A percentile compares a stretch with the other conserved stretches of the same genome.
phyloP scores from a whole-genome alignment of 2,329 filamentous ascomycete species.

The Penicillium sp. region DNA sequence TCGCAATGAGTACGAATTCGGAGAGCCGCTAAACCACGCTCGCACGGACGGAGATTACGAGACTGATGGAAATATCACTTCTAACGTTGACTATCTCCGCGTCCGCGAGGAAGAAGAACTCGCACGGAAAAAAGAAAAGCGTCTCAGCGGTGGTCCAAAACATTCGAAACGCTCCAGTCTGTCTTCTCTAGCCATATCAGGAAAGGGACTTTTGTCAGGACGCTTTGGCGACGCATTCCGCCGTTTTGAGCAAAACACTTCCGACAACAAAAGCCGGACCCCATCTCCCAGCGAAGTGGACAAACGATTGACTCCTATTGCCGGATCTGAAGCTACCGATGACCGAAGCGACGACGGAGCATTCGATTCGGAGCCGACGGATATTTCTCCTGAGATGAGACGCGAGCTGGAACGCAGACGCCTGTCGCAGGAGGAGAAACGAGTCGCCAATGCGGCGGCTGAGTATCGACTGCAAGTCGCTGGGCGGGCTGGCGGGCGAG shows the following conservation, averaged over 20 bases:
- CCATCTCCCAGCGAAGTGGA: constrained; percentile 43
- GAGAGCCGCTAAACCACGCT: constrained; percentile 30
- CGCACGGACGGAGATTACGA: constrained; percentile 33
- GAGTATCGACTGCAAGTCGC: constrained; percentile 78
- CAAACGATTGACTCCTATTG: constrained; percentile 61
- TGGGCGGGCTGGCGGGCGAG: constrained; percentile 48
- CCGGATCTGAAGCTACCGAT: constrained; percentile 70
- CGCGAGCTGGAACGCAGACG: constrained; percentile 81
- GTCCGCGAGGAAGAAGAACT: constrained; percentile 65
- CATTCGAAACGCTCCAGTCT: constrained; percentile 71
- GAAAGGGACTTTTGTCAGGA: constrained; percentile 77
- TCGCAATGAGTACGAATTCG: constrained; percentile 33
- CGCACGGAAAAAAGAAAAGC: constrained; percentile 54
- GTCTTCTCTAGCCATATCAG: constrained; percentile 62
- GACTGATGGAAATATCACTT: constrained; percentile 57
- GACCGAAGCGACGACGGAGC: constrained; percentile 66
- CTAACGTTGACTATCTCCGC: constrained; percentile 78
- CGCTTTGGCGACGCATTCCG: constrained; percentile 94
- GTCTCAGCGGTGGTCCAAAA: constrained; percentile 51
- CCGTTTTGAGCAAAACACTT: constrained; percentile 67
- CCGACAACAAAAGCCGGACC: constrained; percentile 29
- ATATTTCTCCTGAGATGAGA: constrained; percentile 79
- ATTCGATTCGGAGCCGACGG: constrained; percentile 62
- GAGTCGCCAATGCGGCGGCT: constrained; percentile 82
- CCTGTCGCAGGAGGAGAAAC: constrained; percentile 80